phyloP scores from a whole-genome alignment of 331 rosid species.

The Quercus lobata region DNA sequence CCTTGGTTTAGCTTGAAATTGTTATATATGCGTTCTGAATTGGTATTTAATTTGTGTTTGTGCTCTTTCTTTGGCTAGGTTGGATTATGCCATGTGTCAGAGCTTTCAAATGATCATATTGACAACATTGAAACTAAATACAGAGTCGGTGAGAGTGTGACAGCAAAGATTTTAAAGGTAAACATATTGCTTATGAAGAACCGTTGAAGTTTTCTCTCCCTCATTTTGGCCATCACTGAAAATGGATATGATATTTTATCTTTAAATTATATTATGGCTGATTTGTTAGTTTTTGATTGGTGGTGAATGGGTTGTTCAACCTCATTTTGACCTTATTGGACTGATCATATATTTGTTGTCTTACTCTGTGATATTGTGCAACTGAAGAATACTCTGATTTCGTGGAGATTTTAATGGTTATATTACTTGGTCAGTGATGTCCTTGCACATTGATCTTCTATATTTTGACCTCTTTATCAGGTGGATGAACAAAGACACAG shows the following conservation, averaged over 20 bases:
- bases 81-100: slow-evolving; percentile 87
- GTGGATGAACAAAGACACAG: slow-evolving; percentile 70
- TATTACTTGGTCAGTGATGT: slow-evolving; percentile 11
- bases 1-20: neutral
- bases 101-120: slow-evolving; percentile 63
- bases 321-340: neutral
- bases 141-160: slow-evolving; percentile 71
- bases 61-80: slow-evolving; percentile 45
- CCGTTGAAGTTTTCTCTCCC: neutral
- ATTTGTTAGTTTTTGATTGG: neutral
- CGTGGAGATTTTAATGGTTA: neutral
- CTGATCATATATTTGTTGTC: neutral
- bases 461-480: slow-evolving; percentile 28
- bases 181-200: neutral
- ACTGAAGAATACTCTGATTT: neutral
- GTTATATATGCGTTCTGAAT: neutral
- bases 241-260: neutral
- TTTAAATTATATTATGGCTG: neutral
- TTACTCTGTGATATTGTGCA: neutral
- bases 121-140: slow-evolving; percentile 57
- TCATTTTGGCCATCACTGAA: neutral
- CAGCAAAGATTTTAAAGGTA: slow-evolving; percentile 82
- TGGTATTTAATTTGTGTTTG: neutral
- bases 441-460: slow-evolving; percentile 10
- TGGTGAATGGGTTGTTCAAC: neutral